Evolutionary conservation across 2,329 filamentous ascomycete genomes (phyloP).

Genomic region (Penicillium sclerotiorum): DNA sequence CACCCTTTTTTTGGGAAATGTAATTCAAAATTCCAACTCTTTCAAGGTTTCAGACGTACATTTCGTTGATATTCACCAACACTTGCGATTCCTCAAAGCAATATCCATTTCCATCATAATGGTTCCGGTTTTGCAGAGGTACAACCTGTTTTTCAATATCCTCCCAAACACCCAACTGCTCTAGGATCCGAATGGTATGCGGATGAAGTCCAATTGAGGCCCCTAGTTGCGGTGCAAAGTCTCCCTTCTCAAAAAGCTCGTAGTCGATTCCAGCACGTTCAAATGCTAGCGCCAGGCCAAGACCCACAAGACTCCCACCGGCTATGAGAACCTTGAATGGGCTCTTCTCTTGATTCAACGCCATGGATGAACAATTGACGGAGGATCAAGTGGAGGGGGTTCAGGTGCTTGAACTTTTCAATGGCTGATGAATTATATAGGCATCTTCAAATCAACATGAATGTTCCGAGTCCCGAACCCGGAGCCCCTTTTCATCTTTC

Average conservation of each 20-base stretch:
- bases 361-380: not conserved
- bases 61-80: slow-evolving; percentile 3
- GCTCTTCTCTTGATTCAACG: not conserved
- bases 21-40: not conserved
- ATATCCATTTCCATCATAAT: slow-evolving; percentile 9
- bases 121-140: slow-evolving; percentile 8
- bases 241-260: slow-evolving; percentile 17
- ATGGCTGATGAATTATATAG: no score
- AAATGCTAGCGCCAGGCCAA: slow-evolving; percentile 11
- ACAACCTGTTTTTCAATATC: slow-evolving; percentile 13
- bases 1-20: not conserved
- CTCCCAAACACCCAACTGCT: slow-evolving; percentile 14
- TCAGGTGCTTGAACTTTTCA: no score
- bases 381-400: no score
- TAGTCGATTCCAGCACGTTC: slow-evolving; percentile 16
- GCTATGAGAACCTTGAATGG: slow-evolving; percentile 16
- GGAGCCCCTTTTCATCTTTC: no score
- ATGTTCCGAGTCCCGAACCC: no score
- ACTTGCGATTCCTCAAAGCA: slow-evolving; percentile 12
- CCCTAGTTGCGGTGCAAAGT: slow-evolving; percentile 11
- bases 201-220: slow-evolving; percentile 3
- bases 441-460: no score
- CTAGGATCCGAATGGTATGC: slow-evolving; percentile 10
- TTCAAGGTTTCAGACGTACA: slow-evolving; percentile 11
- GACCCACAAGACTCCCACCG: slow-evolving; percentile 15